A percentile compares a stretch with the other conserved stretches of the same genome.
phyloP scores from a whole-genome alignment of 805 yeast species.

The Metschnikowia picachoensis region DNA sequence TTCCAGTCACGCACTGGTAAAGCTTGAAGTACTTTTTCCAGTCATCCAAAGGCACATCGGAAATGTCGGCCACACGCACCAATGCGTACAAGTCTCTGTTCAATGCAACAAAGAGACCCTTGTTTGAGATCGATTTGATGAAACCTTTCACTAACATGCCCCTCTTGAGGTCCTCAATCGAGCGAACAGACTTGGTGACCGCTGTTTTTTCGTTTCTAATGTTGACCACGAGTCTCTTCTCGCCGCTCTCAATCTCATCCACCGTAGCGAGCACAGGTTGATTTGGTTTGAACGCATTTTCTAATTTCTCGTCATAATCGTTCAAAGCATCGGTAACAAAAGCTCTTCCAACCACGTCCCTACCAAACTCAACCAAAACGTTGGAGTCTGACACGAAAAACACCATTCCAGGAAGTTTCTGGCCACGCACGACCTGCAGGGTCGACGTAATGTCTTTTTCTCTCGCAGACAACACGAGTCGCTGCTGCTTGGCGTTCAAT shows the following conservation, averaged over 20 bases:
- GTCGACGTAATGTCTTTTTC: conserved; percentile 37
- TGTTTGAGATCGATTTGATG: conserved; percentile 66
- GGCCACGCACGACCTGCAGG: conserved; percentile 42
- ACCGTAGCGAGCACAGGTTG: conserved; percentile 58
- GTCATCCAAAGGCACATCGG: conserved; percentile 77
- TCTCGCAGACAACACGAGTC: conserved; percentile 50
- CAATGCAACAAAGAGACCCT: conserved; percentile 74
- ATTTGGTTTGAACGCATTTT: conserved; percentile 46
- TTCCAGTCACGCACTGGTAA: conserved; percentile 73
- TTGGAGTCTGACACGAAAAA: conserved; percentile 54
- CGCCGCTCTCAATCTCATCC: conserved; percentile 41
- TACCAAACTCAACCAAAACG: conserved; percentile 69
- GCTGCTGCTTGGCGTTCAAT: conserved; percentile 50
- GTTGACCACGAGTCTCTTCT: conserved; percentile 58
- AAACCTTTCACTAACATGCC: conserved; percentile 83
- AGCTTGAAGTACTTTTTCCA: conserved; percentile 78
- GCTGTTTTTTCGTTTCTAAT: conserved; percentile 50
- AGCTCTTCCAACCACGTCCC: conserved; percentile 57
- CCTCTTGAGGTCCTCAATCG: conserved; percentile 51
- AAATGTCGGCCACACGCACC: conserved; percentile 74
- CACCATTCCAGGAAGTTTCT: conserved; percentile 58
- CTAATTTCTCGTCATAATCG: conserved; percentile 54
- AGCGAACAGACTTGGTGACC: conserved; percentile 46
- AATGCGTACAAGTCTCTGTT: conserved; percentile 72
- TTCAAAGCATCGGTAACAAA: conserved; percentile 74